Conservation (phyloP, 768 basidiomycete species). For the Tylopilus sp. region DNA sequence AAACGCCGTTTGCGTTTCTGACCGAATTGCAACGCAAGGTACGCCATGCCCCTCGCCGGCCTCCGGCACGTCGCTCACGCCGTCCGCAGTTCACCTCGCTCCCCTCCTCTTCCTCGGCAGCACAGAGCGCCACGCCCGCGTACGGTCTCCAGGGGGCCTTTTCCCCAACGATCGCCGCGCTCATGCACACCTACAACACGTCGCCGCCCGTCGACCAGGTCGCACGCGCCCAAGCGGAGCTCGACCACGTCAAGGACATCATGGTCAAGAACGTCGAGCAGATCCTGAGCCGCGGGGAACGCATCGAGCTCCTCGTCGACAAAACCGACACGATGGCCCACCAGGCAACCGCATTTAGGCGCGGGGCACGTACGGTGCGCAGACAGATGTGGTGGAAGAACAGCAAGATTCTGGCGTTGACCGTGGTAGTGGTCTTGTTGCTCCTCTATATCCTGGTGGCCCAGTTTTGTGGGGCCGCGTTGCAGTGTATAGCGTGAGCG, state of each 20-base stretch:
- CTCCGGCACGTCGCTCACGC: background rate
- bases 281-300: slow-evolving; percentile 89
- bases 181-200: slow-evolving; percentile 89
- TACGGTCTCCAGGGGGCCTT: slow-evolving; percentile 72
- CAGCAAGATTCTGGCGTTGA: slow-evolving; percentile 62
- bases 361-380: slow-evolving; percentile 80
- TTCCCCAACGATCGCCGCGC: slow-evolving; percentile 61
- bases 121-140: slow-evolving; percentile 44
- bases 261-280: slow-evolving; percentile 99
- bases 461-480: slow-evolving; percentile 82
- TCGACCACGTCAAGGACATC: slow-evolving; percentile 90
- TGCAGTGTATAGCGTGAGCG: slow-evolving; percentile 51
- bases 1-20: slow-evolving; percentile 94
- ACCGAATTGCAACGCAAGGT: slow-evolving; percentile 80
- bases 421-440: slow-evolving; percentile 66
- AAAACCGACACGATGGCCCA: slow-evolving; percentile 96
- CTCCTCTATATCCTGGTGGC: slow-evolving; percentile 82
- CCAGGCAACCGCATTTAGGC: slow-evolving; percentile 89
- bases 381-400: slow-evolving; percentile 92
- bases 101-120: slow-evolving; percentile 61
- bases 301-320: slow-evolving; percentile 93
- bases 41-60: slow-evolving; percentile 4
- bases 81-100: slow-evolving; percentile 51
- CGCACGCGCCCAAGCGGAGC: slow-evolving; percentile 82
- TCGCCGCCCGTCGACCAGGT: slow-evolving; percentile 86